phyloP scores from a whole-genome alignment of 148 eudicot species.

The Oxyria digyna region DNA sequence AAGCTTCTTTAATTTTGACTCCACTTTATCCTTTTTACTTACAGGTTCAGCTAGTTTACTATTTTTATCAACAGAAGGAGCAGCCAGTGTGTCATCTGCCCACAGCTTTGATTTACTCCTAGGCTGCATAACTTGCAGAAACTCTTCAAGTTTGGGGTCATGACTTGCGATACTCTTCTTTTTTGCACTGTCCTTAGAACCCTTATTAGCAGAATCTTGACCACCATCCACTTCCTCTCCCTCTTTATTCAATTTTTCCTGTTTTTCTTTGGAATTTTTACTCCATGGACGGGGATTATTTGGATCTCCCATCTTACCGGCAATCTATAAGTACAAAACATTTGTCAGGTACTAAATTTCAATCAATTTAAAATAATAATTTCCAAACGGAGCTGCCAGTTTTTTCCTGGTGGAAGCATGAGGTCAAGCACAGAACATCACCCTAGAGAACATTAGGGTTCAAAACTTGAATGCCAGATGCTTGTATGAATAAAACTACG shows the following conservation, averaged over 20 bases:
- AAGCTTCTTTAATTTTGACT: constrained; percentile 12
- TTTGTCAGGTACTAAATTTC: background rate
- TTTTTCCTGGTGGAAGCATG: background rate
- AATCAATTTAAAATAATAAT: background rate
- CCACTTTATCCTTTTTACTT: background rate
- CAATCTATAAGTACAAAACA: constrained; percentile 71
- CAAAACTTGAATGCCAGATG: background rate
- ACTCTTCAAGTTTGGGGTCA: constrained; percentile 63
- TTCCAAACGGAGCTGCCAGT: background rate
- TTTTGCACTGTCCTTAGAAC: constrained; percentile 11
- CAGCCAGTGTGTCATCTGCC: constrained; percentile 58
- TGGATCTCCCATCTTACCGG: constrained; percentile 71
- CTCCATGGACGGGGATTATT: constrained; percentile 89
- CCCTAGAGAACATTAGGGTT: background rate
- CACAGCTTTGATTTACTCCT: constrained; percentile 69
- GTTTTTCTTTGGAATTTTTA: constrained; percentile 52
- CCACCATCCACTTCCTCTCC: constrained; percentile 18
- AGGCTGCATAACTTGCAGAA: constrained; percentile 69
- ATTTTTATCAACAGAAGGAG: constrained; percentile 23
- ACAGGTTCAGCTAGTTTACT: constrained; percentile 12
- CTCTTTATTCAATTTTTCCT: constrained; percentile 27
- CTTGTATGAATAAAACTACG: background rate
- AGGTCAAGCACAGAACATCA: background rate
- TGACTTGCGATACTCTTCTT: constrained; percentile 20
- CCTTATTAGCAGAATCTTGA: constrained; percentile 8